Evolutionary conservation across 331 rosid genomes (phyloP).

Genomic region (Dryas integrifolia): DNA sequence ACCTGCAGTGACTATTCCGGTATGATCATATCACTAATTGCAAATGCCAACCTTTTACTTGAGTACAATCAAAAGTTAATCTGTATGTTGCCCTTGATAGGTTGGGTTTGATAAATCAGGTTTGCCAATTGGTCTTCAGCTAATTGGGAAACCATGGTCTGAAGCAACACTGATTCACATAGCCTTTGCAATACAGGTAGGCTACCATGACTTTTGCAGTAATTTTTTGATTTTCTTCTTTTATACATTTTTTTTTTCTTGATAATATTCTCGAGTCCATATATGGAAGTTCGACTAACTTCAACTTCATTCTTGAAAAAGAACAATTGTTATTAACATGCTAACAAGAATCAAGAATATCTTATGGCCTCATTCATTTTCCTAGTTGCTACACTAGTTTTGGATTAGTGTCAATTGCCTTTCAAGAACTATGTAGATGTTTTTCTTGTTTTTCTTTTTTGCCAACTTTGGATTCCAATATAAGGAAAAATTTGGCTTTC

Average conservation of each 20-base stretch:
- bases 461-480: not conserved
- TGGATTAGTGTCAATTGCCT: not conserved
- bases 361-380: not conserved
- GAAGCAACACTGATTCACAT: slow-evolving; percentile 80
- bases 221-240: not conserved
- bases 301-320: not conserved
- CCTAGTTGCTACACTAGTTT: not conserved
- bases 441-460: too few species aligned
- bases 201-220: not conserved
- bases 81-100: slow-evolving; percentile 33
- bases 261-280: not conserved
- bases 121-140: slow-evolving; percentile 89
- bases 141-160: slow-evolving; percentile 85
- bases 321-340: not conserved
- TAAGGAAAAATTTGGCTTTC: not conserved
- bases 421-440: too few species aligned
- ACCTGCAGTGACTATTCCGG: slow-evolving; percentile 78
- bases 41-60: not conserved
- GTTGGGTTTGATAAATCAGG: slow-evolving; percentile 76
- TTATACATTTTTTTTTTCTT: not conserved
- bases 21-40: slow-evolving; percentile 31
- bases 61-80: not conserved
- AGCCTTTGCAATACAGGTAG: slow-evolving; percentile 76
- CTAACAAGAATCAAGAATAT: not conserved
- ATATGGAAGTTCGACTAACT: not conserved